Conservation (phyloP, 257 asterid species). For the Echium plantagineum region DNA sequence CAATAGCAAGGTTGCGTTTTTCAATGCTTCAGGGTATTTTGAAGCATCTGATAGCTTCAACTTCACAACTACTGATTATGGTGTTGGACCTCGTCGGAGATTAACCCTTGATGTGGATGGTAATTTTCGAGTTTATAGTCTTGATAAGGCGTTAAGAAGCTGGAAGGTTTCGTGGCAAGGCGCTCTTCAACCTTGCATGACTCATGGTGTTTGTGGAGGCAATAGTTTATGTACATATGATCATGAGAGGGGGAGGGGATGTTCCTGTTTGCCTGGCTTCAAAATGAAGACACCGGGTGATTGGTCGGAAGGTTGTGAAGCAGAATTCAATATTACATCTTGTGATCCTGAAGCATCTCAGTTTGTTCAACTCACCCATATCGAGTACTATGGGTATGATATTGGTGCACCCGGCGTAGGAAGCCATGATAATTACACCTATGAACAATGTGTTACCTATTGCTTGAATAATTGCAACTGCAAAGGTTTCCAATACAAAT, state of each 20-base stretch:
- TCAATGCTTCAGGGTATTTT: neutral
- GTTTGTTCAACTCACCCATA: neutral
- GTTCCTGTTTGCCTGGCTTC: neutral
- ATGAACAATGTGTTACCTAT: neutral
- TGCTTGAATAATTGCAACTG: neutral
- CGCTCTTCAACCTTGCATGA: neutral
- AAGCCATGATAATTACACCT: neutral
- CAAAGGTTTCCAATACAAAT: constrained; percentile 3
- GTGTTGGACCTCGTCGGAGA: neutral
- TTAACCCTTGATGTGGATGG: neutral
- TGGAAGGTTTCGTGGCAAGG: neutral
- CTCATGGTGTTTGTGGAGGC: neutral
- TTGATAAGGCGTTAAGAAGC: neutral
- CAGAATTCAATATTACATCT: neutral
- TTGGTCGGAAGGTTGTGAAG: neutral
- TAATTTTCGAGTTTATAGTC: neutral
- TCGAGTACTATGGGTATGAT: neutral
- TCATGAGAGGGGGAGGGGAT: neutral
- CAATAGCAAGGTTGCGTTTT: neutral
- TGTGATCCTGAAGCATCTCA: neutral
- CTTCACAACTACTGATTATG: neutral
- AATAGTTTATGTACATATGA: neutral
- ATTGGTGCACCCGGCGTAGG: neutral
- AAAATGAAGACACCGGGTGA: neutral
- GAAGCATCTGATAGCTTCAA: neutral